These are phyloP conservation scores for Erythrobasidium yunnanense DNA, from an alignment of 768 basidiomycete genomes.

Conservation along the genomic window DNA sequence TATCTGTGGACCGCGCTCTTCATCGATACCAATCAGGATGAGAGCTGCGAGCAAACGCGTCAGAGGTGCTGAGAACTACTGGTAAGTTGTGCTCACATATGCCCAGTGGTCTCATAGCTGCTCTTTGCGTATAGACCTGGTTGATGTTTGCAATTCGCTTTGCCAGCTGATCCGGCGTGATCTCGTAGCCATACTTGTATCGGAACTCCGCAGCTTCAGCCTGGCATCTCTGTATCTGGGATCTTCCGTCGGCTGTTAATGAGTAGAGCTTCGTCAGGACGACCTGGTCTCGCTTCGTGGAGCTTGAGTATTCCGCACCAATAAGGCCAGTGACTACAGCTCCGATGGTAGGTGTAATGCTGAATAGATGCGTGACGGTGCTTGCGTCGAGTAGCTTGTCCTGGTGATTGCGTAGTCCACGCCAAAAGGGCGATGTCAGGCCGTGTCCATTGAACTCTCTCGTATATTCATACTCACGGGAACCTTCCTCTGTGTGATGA, in stretches of 20 bases:
- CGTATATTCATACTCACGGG: slow-evolving; percentile 55
- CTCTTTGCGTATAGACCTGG: slow-evolving; percentile 86
- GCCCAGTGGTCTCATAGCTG: slow-evolving; percentile 90
- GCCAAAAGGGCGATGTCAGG: too few relatives aligned
- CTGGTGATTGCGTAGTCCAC: slow-evolving; percentile 47
- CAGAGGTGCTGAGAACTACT: neutral
- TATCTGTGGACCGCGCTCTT: slow-evolving; percentile 83
- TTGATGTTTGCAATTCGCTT: slow-evolving; percentile 93
- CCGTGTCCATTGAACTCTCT: too few relatives aligned
- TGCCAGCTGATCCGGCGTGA: slow-evolving; percentile 90
- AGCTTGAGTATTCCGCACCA: slow-evolving; percentile 49
- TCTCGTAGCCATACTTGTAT: slow-evolving; percentile 96
- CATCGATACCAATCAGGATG: slow-evolving; percentile 87
- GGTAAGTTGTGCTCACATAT: slow-evolving; percentile 55
- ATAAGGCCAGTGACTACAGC: slow-evolving; percentile 97
- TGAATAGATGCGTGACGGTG: slow-evolving; percentile 88
- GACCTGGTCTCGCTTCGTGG: neutral
- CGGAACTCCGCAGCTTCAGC: slow-evolving; percentile 82
- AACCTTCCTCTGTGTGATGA: slow-evolving; percentile 97
- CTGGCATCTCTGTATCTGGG: slow-evolving; percentile 76
- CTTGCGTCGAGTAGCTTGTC: slow-evolving; percentile 93
- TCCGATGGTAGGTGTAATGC: slow-evolving; percentile 90
- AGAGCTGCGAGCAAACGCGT: slow-evolving; percentile 53
- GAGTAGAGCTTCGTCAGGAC: slow-evolving; percentile 4
- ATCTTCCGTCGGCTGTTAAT: slow-evolving; percentile 69